These are phyloP conservation scores for Hansenula sp. DNA, from an alignment of 1,139 yeast species.

Conservation along the genomic window DNA sequence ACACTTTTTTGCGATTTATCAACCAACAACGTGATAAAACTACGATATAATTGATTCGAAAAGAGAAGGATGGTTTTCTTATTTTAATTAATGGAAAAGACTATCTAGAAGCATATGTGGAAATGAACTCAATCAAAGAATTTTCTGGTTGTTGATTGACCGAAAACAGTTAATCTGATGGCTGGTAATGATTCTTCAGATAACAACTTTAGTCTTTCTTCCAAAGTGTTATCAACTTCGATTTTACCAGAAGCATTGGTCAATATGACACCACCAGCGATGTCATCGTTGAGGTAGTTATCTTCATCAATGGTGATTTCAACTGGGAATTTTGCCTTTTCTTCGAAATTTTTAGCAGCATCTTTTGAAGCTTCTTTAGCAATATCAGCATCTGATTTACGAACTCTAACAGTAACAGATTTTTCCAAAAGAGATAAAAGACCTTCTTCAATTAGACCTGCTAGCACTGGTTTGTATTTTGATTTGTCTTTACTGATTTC, in stretches of 20 bases:
- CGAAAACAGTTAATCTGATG: conserved; percentile 85
- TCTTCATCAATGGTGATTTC: conserved; percentile 51
- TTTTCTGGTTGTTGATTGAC: conserved; percentile 81
- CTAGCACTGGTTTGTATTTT: conserved; percentile 65
- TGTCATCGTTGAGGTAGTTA: conserved; percentile 51
- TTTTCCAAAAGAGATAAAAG: conserved; percentile 71
- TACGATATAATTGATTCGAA: too few relatives aligned
- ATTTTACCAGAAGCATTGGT: conserved; percentile 74
- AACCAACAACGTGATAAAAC: too few relatives aligned
- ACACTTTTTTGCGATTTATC: too few relatives aligned
- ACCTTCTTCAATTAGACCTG: conserved; percentile 82
- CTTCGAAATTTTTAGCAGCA: conserved; percentile 62
- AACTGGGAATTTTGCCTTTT: conserved; percentile 48
- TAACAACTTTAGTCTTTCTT: conserved; percentile 83
- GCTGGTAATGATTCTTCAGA: conserved; percentile 89
- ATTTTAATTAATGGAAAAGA: too few relatives aligned
- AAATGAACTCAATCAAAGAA: conserved; percentile 62
- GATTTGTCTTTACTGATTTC: conserved; percentile 42
- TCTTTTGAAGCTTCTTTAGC: conserved; percentile 60
- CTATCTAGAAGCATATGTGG: too few relatives aligned
- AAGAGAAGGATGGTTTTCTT: too few relatives aligned
- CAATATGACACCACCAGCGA: conserved; percentile 83
- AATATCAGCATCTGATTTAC: conserved; percentile 60
- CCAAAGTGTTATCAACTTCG: conserved; percentile 87
- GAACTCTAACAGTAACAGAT: conserved; percentile 58